Percentiles rank a stretch among this genome's conserved stretches.
These are phyloP conservation scores for Cetradonia linearis DNA, from an alignment of 495 filamentous ascomycete species.

Conservation along the genomic window DNA sequence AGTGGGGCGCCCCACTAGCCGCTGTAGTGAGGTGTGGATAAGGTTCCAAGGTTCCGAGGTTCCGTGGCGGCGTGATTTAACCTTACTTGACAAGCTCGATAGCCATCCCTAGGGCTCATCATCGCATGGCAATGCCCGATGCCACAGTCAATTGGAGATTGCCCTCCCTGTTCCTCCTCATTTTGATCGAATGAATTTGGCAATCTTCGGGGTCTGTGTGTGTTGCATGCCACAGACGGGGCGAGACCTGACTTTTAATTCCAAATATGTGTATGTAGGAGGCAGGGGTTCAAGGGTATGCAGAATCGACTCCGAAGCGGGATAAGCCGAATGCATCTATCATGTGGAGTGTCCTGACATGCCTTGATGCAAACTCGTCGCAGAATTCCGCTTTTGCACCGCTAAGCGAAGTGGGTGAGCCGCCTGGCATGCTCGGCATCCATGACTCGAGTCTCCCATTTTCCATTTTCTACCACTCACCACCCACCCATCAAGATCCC, in stretches of 20 bases:
- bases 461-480: not conserved
- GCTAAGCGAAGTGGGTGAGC: not conserved
- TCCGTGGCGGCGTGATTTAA: constrained; percentile 18
- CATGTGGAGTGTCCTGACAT: not conserved
- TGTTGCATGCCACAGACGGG: not conserved
- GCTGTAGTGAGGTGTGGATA: constrained; percentile 9
- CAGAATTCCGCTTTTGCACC: not conserved
- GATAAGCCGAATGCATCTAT: constrained; percentile 6
- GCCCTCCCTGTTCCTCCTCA: not conserved
- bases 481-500: not conserved
- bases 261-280: constrained; percentile 3
- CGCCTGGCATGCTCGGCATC: not conserved
- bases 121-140: not conserved
- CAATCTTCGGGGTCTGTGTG: not conserved
- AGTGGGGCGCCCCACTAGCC: constrained; percentile 11
- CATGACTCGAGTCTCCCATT: not conserved
- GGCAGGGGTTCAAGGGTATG: not conserved
- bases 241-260: not conserved
- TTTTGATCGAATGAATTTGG: not conserved
- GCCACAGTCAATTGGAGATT: not conserved
- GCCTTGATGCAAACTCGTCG: constrained; percentile 3
- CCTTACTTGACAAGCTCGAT: constrained; percentile 17
- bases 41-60: no score
- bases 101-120: not conserved
- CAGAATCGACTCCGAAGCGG: constrained; percentile 1